Evolutionary conservation across 1,284 basidiomycete species (phyloP).

Genomic region (Abortiporus biennis): DNA sequence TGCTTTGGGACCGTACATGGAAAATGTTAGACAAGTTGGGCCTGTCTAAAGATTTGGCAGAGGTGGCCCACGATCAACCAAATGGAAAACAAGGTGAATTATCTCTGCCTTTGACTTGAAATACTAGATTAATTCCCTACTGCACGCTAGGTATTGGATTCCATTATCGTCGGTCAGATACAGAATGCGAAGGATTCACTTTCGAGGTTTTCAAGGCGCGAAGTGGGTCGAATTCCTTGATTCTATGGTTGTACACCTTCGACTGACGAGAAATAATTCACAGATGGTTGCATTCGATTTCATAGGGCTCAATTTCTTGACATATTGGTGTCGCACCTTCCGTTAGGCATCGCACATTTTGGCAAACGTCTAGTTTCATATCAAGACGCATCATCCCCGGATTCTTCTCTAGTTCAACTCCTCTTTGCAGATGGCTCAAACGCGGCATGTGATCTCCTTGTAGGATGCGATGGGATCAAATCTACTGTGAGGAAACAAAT

Average conservation of each 20-base stretch:
- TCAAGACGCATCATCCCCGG: conserved; percentile 10
- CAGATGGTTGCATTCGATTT: conserved; percentile 36
- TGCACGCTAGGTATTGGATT: conserved; percentile 31
- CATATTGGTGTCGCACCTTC: conserved; percentile 35
- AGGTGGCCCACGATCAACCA: conserved; percentile 36
- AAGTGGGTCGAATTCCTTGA: conserved; percentile 24
- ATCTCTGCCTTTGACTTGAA: conserved; percentile 1
- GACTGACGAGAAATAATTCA: background rate
- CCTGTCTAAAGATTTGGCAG: conserved; percentile 31
- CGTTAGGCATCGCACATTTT: conserved; percentile 33
- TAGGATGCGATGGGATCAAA: conserved; percentile 42
- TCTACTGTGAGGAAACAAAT: conserved; percentile 34
- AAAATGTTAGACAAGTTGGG: conserved; percentile 35
- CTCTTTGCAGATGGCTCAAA: conserved; percentile 33
- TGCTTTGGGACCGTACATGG: conserved; percentile 41
- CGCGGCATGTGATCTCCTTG: conserved; percentile 36
- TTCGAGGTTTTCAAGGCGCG: conserved; percentile 33
- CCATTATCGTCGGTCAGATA: conserved; percentile 38
- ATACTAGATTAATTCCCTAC: conserved; percentile 7
- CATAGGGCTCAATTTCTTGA: conserved; percentile 44
- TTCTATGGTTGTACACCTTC: background rate
- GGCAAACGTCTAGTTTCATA: conserved; percentile 27
- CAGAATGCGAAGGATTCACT: conserved; percentile 28
- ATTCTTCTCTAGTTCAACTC: conserved; percentile 12
- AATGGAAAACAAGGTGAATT: conserved; percentile 28